phyloP scores from a whole-genome alignment of 257 asterid species.

The Solanum dulcamara region DNA sequence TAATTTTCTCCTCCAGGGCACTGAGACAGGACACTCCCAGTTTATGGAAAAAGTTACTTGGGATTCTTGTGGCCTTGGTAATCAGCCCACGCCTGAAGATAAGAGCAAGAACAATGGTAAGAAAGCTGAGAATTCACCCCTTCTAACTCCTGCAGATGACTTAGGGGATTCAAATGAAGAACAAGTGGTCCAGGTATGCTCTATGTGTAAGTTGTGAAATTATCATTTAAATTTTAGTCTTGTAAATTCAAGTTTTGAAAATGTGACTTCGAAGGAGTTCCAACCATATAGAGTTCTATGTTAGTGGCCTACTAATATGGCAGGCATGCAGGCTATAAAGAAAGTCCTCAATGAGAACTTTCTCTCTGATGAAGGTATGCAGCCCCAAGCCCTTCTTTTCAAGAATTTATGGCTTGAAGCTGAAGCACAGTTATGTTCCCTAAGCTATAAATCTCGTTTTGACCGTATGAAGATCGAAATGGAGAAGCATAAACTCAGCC shows the following conservation, averaged over 20 bases:
- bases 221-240: background rate
- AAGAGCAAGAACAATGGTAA: slow-evolving; percentile 12
- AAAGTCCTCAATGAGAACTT: slow-evolving; percentile 74
- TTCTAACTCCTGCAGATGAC: slow-evolving; percentile 23
- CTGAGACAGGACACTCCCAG: slow-evolving; percentile 17
- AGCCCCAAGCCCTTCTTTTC: slow-evolving; percentile 52
- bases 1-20: slow-evolving; percentile 22
- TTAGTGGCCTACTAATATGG: background rate
- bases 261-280: background rate
- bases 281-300: background rate
- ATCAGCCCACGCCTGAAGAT: slow-evolving; percentile 8
- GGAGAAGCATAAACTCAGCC: slow-evolving; percentile 31
- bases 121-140: slow-evolving; percentile 28
- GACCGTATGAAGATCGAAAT: slow-evolving; percentile 59
- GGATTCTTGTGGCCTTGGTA: slow-evolving; percentile 14
- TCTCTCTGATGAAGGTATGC: slow-evolving; percentile 36
- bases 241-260: background rate
- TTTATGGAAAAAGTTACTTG: slow-evolving; percentile 10
- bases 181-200: slow-evolving; percentile 48
- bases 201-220: background rate
- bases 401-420: slow-evolving; percentile 93
- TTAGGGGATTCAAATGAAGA: slow-evolving; percentile 30
- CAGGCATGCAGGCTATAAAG: slow-evolving; percentile 56
- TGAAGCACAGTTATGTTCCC: slow-evolving; percentile 78
- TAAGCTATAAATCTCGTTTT: slow-evolving; percentile 68